Conservation (phyloP, 169 alveolate species). For the Eimeria sp. region DNA sequence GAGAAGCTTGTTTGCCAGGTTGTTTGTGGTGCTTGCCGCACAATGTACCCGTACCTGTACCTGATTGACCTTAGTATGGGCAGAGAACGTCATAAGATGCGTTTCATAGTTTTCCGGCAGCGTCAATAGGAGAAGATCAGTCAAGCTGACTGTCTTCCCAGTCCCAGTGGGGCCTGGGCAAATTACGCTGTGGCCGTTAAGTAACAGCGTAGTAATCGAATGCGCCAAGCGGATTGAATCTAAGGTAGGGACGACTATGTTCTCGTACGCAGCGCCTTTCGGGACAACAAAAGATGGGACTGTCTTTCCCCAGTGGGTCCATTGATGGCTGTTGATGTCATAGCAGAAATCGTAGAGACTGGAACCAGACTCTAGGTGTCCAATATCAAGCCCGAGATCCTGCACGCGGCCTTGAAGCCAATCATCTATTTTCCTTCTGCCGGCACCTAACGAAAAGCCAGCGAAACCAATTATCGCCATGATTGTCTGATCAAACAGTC, state of each 20-base stretch:
- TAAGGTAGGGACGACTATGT: conserved; percentile 94
- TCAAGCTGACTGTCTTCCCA: conserved; percentile 93
- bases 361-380: conserved; percentile 89
- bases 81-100: conserved; percentile 95
- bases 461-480: neutral
- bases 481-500: neutral
- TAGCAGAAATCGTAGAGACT: conserved; percentile 92
- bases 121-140: conserved; percentile 87
- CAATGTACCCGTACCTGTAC: conserved; percentile 87
- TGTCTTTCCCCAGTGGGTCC: conserved; percentile 93
- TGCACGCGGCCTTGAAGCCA: conserved; percentile 16
- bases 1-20: neutral
- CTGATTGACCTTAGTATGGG: conserved; percentile 97
- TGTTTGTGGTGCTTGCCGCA: neutral
- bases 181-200: conserved; percentile 91
- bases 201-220: conserved; percentile 88
- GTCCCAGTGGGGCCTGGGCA: conserved; percentile 97
- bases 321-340: conserved; percentile 87
- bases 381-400: conserved; percentile 59
- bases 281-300: conserved; percentile 86
- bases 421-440: conserved; percentile 1
- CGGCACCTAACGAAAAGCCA: conserved; percentile 8
- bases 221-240: conserved; percentile 95
- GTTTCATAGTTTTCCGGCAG: conserved; percentile 90
- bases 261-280: conserved; percentile 91